Conservation (phyloP, 1,139 yeast genomes). For the Suhomyces yuchorum region DNA sequence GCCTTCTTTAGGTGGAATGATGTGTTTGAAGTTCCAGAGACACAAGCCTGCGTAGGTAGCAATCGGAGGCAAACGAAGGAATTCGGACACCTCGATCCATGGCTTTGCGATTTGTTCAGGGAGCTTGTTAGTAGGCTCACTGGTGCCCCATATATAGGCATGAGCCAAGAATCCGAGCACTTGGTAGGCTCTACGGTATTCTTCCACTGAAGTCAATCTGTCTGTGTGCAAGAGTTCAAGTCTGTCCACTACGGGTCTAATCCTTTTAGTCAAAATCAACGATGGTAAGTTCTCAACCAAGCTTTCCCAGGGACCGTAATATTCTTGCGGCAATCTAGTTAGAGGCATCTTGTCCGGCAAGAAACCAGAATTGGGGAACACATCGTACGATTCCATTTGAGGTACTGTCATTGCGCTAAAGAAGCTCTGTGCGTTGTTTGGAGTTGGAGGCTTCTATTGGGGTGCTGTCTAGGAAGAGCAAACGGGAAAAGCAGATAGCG, state of each 20-base stretch:
- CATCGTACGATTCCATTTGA: constrained; percentile 60
- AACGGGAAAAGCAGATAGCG: neutral
- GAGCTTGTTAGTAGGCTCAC: constrained; percentile 62
- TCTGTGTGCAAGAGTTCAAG: constrained; percentile 56
- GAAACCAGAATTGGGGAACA: constrained; percentile 73
- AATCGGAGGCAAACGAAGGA: constrained; percentile 77
- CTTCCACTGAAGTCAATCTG: constrained; percentile 42
- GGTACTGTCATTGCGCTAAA: constrained; percentile 18
- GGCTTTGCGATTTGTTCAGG: constrained; percentile 76
- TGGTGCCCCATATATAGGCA: constrained; percentile 87
- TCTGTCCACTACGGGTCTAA: constrained; percentile 61
- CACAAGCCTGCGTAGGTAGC: constrained; percentile 87
- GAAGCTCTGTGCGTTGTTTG: neutral
- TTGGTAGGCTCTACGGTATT: constrained; percentile 78
- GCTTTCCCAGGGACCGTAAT: constrained; percentile 78
- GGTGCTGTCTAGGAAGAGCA: neutral
- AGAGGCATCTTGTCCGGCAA: constrained; percentile 72
- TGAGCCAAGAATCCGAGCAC: constrained; percentile 78
- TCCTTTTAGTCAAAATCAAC: constrained; percentile 62
- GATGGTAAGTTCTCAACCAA: constrained; percentile 70
- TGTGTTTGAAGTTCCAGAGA: constrained; percentile 80
- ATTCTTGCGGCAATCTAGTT: constrained; percentile 56
- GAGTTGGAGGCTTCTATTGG: neutral
- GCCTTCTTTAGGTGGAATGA: constrained; percentile 48
- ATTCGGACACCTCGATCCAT: constrained; percentile 56